phyloP scores from a whole-genome alignment of 306 rosid genomes.

The Castanea mollissima region DNA sequence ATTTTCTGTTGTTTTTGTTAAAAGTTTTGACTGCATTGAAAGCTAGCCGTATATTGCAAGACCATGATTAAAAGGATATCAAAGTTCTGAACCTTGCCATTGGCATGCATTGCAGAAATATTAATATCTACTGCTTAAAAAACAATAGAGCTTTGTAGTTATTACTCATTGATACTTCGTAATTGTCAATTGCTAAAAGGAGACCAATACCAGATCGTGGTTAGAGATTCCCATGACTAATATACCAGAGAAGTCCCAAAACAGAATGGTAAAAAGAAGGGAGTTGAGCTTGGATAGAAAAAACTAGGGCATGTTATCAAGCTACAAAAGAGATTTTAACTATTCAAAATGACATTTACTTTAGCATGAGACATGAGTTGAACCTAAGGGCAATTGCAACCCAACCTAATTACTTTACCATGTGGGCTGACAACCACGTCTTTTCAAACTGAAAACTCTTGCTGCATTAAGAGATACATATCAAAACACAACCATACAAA shows the following conservation, averaged over 20 bases:
- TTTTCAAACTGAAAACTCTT: no score
- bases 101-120: not conserved
- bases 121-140: not conserved
- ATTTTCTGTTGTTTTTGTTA: not conserved
- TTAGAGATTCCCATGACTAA: not conserved
- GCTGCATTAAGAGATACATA: no score
- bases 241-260: not conserved
- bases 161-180: not conserved
- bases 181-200: not conserved
- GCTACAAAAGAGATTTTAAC: not conserved
- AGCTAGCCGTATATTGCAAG: not conserved
- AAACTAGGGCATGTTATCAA: not conserved
- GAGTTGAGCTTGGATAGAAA: not conserved
- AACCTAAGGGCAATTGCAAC: not conserved
- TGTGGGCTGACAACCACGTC: not conserved
- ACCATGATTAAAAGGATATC: not conserved
- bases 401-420: not conserved
- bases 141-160: not conserved
- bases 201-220: not conserved
- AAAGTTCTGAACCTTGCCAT: not conserved
- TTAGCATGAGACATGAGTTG: not conserved
- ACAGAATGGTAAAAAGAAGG: not conserved
- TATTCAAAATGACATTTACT: not conserved
- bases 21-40: not conserved
- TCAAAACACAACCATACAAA: no score